Conservation (phyloP, 257 asterid species). For the Gentiana macrophylla region DNA sequence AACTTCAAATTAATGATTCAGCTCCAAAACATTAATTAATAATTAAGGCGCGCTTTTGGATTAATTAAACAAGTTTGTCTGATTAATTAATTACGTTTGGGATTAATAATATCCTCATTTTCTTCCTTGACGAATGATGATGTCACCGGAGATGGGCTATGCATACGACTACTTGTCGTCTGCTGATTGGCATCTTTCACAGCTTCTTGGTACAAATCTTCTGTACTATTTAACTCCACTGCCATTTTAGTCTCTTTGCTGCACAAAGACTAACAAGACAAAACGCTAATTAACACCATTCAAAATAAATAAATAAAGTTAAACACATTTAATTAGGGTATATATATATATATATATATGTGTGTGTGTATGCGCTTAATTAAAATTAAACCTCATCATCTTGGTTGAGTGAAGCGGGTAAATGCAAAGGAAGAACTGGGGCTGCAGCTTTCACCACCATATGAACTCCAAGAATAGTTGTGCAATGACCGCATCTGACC, state of each 20-base stretch:
- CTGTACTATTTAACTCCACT: constrained; percentile 19
- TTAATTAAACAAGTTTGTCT: background rate
- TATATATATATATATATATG: too few relatives aligned
- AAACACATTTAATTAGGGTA: background rate
- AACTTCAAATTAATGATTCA: too few relatives aligned
- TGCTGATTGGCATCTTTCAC: constrained; percentile 10
- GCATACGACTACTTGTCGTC: background rate
- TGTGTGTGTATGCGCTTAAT: too few relatives aligned
- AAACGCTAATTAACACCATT: background rate
- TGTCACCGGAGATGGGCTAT: constrained; percentile 11
- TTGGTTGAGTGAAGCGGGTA: constrained; percentile 30
- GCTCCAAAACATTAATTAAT: background rate
- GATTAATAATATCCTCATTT: constrained; percentile 23
- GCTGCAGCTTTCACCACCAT: constrained; percentile 19
- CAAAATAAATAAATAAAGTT: background rate
- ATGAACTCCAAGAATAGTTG: constrained; percentile 50
- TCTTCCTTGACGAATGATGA: constrained; percentile 34
- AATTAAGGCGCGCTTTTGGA: background rate
- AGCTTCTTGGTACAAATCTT: constrained; percentile 17
- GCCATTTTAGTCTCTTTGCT: background rate
- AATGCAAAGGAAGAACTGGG: constrained; percentile 29
- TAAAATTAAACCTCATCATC: constrained; percentile 16
- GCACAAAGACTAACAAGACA: background rate
- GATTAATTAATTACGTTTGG: constrained; percentile 42
- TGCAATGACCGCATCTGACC: constrained; percentile 81